Evolutionary conservation across 352 stramenopile species (phyloP), one percentile per base, ranked within the genome.

Genomic region (Globisporangium barbulae): DNA sequence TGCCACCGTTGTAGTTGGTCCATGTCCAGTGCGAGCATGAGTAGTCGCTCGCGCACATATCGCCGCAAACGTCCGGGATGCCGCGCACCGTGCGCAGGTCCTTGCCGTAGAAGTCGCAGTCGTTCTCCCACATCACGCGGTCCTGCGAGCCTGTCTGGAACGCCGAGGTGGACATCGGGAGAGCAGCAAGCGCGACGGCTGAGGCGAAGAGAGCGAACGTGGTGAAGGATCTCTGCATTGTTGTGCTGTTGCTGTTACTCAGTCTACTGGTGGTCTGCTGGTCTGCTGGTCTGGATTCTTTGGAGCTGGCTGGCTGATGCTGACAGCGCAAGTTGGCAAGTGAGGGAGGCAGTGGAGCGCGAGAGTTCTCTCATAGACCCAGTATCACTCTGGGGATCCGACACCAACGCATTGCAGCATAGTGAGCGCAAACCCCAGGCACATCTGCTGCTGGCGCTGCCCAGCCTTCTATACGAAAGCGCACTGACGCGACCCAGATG

Each of bases 11-110:
- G 63, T 78, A 72, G 65, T 76, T 75, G n/a, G 63, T 79, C 79
- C 81, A 90, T 19, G 77, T 81, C 76, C 76, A 84, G 63, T 82
- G 76, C 19, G 71, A 85, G 64, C 80, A 89, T 5, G 75, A 81
- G n/a, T 76, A 72, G 9, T 74, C 75, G 39, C 68, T 70, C 53
- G 30, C 30, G 30, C 50, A 57, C 63, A 73, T 56, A 47, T 82
- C 70, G 55, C 72, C 72, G 54, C 74, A 82, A 15, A 70, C 63
- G 19, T 76, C 65, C 15, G 74, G 69, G 64, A 78, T 77, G 30
- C 56, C 74, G 3, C 19, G 49, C 17, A 70, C 61, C 7, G 49
- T 63, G 33, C 65, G 66, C 31, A 70, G 60, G 53, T 81, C 74
- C 31, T 60, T 39, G 41, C 74, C 74, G 66, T 74, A 69, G 67